Evolutionary conservation across 148 eudicot species (phyloP).

Genomic region (Nyssa sinensis): DNA sequence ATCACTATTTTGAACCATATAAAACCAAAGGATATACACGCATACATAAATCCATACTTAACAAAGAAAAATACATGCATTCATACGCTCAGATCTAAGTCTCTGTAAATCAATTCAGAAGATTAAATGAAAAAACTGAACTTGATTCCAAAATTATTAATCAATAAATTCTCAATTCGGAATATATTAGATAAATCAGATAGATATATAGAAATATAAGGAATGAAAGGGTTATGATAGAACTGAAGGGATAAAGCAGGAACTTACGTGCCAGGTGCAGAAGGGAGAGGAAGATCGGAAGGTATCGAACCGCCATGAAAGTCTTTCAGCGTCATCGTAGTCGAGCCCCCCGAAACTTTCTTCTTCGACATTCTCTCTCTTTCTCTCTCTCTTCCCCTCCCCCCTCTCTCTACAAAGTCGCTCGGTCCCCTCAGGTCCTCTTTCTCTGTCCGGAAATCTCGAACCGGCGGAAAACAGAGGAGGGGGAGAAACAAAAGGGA

Average conservation of each 20-base stretch:
- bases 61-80: neutral
- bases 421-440: neutral
- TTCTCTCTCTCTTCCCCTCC: neutral
- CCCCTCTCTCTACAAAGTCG: constrained; percentile 4
- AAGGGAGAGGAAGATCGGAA: constrained; percentile 89
- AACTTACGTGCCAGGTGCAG: constrained; percentile 94
- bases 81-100: constrained; percentile 19
- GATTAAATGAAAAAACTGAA: no score
- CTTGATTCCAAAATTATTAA: no score
- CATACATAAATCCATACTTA: neutral
- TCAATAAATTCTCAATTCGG: no score
- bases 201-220: neutral
- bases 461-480: neutral
- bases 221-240: no score
- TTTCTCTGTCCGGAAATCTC: constrained; percentile 9
- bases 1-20: constrained; percentile 18
- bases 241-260: no score
- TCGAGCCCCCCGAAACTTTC: constrained; percentile 51
- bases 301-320: constrained; percentile 99
- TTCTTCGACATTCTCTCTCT: constrained; percentile 67
- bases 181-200: no score
- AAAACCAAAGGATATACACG: constrained; percentile 10
- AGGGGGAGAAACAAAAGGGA: neutral
- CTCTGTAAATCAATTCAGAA: neutral
- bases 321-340: constrained; percentile 88